These are phyloP conservation scores for Calonectria honghensis DNA, from an alignment of 2,329 filamentous ascomycete genomes.

Conservation along the genomic window DNA sequence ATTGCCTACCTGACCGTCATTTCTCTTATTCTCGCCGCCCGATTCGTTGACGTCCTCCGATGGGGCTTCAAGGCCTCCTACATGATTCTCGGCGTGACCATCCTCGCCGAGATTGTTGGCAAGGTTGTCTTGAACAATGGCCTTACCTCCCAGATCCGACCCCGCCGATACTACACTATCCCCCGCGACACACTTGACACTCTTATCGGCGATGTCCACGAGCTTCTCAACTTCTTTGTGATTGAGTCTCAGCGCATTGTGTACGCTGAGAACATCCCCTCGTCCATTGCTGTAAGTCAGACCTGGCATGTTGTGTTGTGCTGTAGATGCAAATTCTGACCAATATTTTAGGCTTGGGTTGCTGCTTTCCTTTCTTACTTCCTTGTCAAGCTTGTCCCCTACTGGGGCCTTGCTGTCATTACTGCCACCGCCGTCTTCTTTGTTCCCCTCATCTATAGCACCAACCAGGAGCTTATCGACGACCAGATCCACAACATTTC, in stretches of 20 bases:
- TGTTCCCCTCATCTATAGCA: constrained; percentile 77
- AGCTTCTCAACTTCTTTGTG: constrained; percentile 83
- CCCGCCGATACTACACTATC: constrained; percentile 80
- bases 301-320: constrained; percentile 40
- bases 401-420: constrained; percentile 81
- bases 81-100: constrained; percentile 76
- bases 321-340: constrained; percentile 44
- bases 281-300: constrained; percentile 74
- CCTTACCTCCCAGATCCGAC: constrained; percentile 79
- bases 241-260: constrained; percentile 82
- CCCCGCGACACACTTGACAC: constrained; percentile 77
- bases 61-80: constrained; percentile 80
- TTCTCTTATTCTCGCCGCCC: constrained; percentile 75
- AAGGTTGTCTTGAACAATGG: constrained; percentile 78
- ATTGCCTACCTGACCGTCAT: constrained; percentile 78
- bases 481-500: constrained; percentile 75
- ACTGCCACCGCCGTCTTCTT: constrained; percentile 76
- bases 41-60: constrained; percentile 80
- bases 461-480: constrained; percentile 83
- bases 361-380: constrained; percentile 80
- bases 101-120: constrained; percentile 76
- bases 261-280: constrained; percentile 79
- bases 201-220: constrained; percentile 78
- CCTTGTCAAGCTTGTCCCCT: constrained; percentile 81
- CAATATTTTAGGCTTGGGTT: constrained; percentile 70